Percentiles rank a stretch among this genome's conserved stretches.
Conservation (phyloP, 169 alveolate genomes). For the Cryptosporidium bovis region DNA sequence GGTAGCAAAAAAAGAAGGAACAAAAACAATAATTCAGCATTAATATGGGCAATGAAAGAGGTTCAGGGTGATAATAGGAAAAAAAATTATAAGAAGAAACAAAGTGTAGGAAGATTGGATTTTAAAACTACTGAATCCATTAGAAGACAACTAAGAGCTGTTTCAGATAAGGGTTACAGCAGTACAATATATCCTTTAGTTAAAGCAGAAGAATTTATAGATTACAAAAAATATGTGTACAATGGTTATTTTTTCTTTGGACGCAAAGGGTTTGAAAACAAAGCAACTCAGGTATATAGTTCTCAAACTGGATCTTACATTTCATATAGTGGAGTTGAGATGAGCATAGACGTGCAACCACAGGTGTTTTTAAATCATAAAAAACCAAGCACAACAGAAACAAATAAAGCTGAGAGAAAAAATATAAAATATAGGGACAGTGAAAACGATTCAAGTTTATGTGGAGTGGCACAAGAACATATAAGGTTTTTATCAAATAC, state of each 20-base stretch:
- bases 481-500: constrained; percentile 36
- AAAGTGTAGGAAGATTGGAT: constrained; percentile 45
- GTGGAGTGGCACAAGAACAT: constrained; percentile 50
- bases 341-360: constrained; percentile 48
- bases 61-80: neutral
- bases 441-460: constrained; percentile 11
- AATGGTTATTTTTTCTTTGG: constrained; percentile 62
- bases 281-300: constrained; percentile 53
- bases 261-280: constrained; percentile 60
- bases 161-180: constrained; percentile 4
- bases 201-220: constrained; percentile 44
- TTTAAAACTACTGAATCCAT: constrained; percentile 4
- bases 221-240: constrained; percentile 33
- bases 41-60: constrained; percentile 28
- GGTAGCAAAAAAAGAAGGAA: no score
- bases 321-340: constrained; percentile 64
- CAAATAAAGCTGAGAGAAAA: constrained; percentile 28
- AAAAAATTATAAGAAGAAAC: neutral
- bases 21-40: constrained; percentile 7
- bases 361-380: constrained; percentile 43
- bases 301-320: constrained; percentile 72
- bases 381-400: constrained; percentile 22
- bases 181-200: constrained; percentile 37
- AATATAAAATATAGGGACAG: neutral
- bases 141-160: constrained; percentile 23